Evolutionary conservation across 352 stramenopile genomes (phyloP).

Genomic region (Phytophthora pluvialis): DNA sequence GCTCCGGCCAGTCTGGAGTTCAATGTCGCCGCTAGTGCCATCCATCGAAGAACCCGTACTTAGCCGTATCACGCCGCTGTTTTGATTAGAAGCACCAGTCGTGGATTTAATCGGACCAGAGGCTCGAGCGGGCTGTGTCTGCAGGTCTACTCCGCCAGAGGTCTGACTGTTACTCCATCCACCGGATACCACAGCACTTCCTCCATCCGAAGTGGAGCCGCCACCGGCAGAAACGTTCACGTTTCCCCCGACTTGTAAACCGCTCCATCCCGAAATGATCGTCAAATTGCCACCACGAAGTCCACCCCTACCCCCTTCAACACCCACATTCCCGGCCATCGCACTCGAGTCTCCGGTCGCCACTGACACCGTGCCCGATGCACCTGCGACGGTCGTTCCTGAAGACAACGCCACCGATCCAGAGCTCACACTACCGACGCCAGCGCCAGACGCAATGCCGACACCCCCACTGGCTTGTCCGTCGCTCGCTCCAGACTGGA

Average conservation of each 20-base stretch:
- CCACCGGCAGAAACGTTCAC: slow-evolving; percentile 35
- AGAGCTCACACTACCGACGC: slow-evolving; percentile 16
- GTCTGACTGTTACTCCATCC: slow-evolving; percentile 25
- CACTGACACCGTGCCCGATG: slow-evolving; percentile 21
- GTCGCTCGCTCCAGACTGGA: slow-evolving; percentile 31
- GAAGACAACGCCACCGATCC: slow-evolving; percentile 20
- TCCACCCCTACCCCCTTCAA: slow-evolving; percentile 21
- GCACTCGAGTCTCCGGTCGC: slow-evolving; percentile 25
- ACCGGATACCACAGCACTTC: slow-evolving; percentile 17
- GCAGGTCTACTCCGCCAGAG: slow-evolving; percentile 18
- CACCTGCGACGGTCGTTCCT: slow-evolving; percentile 6
- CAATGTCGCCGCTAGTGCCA: slow-evolving; percentile 32
- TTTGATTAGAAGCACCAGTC: slow-evolving; percentile 25
- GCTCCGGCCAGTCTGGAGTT: slow-evolving; percentile 18
- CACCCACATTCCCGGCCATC: slow-evolving; percentile 20
- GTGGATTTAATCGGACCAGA: slow-evolving; percentile 20
- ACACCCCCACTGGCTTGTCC: slow-evolving; percentile 21
- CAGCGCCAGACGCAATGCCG: slow-evolving; percentile 13
- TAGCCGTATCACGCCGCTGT: slow-evolving; percentile 17
- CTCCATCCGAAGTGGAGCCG: slow-evolving; percentile 17
- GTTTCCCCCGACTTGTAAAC: slow-evolving; percentile 16
- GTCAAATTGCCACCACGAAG: slow-evolving; percentile 28
- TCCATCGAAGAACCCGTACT: slow-evolving; percentile 21
- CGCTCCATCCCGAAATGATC: slow-evolving; percentile 21
- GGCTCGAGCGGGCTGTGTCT: slow-evolving; percentile 13